Evolutionary conservation across 768 basidiomycete species (phyloP), one percentile per base, ranked within the genome.

Genomic region (Rhodotorula toruloides): DNA sequence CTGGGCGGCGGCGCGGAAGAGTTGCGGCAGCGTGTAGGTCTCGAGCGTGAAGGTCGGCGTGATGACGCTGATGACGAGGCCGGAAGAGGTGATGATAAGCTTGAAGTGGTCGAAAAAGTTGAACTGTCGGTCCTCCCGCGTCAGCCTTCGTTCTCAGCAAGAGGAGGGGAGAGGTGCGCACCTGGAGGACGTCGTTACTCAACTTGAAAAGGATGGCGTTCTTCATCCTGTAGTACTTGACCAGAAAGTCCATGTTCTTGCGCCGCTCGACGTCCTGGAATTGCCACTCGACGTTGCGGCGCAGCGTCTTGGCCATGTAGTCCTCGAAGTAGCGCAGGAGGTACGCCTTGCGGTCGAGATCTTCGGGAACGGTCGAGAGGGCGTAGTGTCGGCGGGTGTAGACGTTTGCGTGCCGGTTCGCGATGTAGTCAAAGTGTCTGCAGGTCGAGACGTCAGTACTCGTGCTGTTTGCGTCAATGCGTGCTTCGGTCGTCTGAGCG

Each of bases 41-140:
- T 62, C 50, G 36, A 71, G 68, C 19, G 59, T 55, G 69, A 74
- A 75, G 52, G 70, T 53, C 9, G 65, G 71, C 44, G 57, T 90
- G 74, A 97, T 93, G 77, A 93, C 86, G 6, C 91, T 90, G 54
- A 98, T 82, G 21, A 86, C 78, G 19, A 87, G 81, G 5, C 90
- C 93, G 34, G 86, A 81, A 2, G 86, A 84, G 25, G 91, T 90
- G 56, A 99, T 81, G 63, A 99, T 86, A 66, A 98, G 80, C 77
- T 99, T 98, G 47, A 89, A 87, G 80, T 99, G 96, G 79, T 98
- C 96, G 77, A 90, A 90, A 77, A 97, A 98, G 81, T 98, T 99
- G 83, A 97, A 97, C 94, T 98, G 76, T 4, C 16, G 13, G 36
- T 1, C 17, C 31, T 16, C 34, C 40, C 36, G 19, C 27, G 54